Percentiles rank a stretch among this genome's conserved stretches.
Conservation (phyloP, 2,329 filamentous ascomycete genomes). For the Beauveria brongniartii region DNA sequence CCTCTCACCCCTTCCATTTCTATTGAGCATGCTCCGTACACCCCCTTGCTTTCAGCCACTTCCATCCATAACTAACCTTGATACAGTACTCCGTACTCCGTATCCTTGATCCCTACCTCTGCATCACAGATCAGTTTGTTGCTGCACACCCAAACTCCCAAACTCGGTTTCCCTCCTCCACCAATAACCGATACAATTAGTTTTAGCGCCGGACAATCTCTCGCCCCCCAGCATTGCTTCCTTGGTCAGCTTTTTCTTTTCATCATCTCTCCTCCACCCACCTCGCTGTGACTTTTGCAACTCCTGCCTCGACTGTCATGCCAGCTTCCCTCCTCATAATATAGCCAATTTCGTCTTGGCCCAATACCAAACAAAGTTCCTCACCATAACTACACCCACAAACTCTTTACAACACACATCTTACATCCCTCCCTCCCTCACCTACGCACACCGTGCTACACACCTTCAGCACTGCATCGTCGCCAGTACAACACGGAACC, state of each 20-base stretch:
- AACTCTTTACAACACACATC: background rate
- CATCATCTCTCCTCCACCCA: slow-evolving; percentile 1
- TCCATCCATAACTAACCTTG: too few species aligned
- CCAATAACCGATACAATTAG: slow-evolving; percentile 6
- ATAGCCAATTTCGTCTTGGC: background rate
- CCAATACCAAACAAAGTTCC: background rate
- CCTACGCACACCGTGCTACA: background rate
- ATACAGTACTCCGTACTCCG: too few species aligned
- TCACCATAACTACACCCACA: background rate
- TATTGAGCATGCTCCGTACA: background rate
- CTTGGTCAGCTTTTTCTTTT: slow-evolving; percentile 1
- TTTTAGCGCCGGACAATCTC: background rate
- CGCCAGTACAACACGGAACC: background rate
- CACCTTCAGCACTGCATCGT: background rate
- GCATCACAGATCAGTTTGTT: background rate
- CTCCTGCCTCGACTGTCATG: slow-evolving; percentile 1
- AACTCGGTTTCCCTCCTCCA: background rate
- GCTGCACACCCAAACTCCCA: background rate
- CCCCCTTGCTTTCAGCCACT: too few species aligned
- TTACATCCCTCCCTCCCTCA: slow-evolving; percentile 2
- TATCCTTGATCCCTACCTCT: background rate
- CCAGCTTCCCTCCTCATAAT: background rate
- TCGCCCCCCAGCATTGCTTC: slow-evolving; percentile 6
- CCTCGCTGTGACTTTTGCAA: background rate
- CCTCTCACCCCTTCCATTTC: background rate